Percentiles rank a stretch among this genome's conserved stretches.
These are phyloP conservation scores for Rugiboletus extremiorientalis DNA, from an alignment of 1,284 basidiomycete species.

Conservation along the genomic window DNA sequence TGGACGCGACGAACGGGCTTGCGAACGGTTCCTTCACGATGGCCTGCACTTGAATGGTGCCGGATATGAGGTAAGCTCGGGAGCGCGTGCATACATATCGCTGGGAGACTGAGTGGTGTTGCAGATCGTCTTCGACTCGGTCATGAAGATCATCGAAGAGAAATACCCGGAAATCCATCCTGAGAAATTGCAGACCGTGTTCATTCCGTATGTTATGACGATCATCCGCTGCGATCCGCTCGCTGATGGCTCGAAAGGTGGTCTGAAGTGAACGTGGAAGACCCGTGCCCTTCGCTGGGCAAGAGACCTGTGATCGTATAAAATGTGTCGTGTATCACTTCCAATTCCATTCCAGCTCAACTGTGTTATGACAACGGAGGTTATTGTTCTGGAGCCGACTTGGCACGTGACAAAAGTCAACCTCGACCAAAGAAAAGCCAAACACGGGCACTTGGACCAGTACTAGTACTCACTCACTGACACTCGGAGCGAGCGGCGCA, in stretches of 20 bases:
- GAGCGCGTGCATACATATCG: background rate
- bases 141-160: constrained; percentile 57
- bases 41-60: constrained; percentile 75
- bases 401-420: constrained; percentile 31
- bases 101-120: constrained; percentile 1
- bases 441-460: constrained; percentile 15
- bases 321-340: background rate
- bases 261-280: constrained; percentile 38
- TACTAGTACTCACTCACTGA: too few relatives aligned
- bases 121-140: constrained; percentile 65
- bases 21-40: constrained; percentile 58
- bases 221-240: background rate
- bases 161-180: constrained; percentile 70
- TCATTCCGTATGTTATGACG: constrained; percentile 52
- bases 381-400: constrained; percentile 10
- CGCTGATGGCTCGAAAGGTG: constrained; percentile 33
- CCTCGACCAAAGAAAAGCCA: constrained; percentile 27
- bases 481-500: background rate
- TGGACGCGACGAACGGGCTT: constrained; percentile 51
- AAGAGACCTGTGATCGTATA: constrained; percentile 24
- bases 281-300: constrained; percentile 35
- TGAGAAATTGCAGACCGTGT: constrained; percentile 53
- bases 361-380: constrained; percentile 15
- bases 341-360: background rate
- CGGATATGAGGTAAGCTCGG: constrained; percentile 61